Evolutionary conservation across 305 asterid genomes (phyloP).

Genomic region (Petunia hybrid): DNA sequence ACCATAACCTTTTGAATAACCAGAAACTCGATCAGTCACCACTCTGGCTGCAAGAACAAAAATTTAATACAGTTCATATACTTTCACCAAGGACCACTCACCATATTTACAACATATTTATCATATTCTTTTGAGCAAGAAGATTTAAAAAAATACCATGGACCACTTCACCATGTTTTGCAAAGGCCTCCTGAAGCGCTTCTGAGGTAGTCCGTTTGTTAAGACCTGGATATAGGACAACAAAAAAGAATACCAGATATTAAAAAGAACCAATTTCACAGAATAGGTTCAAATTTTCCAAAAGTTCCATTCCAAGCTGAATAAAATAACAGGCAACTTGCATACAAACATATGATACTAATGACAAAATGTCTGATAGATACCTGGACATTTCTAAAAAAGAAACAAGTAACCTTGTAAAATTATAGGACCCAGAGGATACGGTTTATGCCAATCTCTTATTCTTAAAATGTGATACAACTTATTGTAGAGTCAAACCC

Average conservation of each 20-base stretch:
- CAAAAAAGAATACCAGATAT: background rate
- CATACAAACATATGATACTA: background rate
- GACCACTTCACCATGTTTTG: slow-evolving; percentile 72
- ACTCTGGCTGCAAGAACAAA: slow-evolving; percentile 68
- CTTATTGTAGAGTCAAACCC: background rate
- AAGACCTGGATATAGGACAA: slow-evolving; percentile 64
- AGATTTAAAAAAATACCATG: slow-evolving; percentile 51
- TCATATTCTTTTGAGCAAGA: background rate
- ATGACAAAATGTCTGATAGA: background rate
- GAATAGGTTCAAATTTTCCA: background rate
- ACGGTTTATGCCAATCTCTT: background rate
- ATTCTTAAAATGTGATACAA: background rate
- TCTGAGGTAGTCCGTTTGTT: slow-evolving; percentile 90
- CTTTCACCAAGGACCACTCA: background rate
- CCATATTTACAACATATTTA: background rate
- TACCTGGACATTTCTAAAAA: background rate
- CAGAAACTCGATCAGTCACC: slow-evolving; percentile 76
- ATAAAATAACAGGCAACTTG: background rate
- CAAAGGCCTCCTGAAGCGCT: slow-evolving; percentile 75
- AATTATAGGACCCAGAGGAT: background rate
- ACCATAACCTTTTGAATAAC: slow-evolving; percentile 86
- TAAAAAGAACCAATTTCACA: background rate
- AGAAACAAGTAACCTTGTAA: background rate
- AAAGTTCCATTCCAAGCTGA: background rate
- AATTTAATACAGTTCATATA: background rate